Percentiles rank a stretch among this genome's conserved stretches.
Conservation (phyloP, 495 filamentous ascomycete genomes). For the Parathielavia hyrcaniae region DNA sequence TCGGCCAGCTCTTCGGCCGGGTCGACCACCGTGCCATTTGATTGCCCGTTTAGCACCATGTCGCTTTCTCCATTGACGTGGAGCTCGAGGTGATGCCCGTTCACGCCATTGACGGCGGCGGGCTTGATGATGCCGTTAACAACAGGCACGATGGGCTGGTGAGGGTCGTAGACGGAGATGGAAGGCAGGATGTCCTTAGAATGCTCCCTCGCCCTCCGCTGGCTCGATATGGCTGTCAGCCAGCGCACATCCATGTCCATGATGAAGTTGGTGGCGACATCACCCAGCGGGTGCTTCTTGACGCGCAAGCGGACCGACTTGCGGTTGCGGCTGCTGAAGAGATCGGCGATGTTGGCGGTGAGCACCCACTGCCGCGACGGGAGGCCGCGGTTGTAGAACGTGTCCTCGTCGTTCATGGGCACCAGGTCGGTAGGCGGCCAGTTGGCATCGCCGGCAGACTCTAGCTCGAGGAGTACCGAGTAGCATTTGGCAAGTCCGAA, state of each 20-base stretch:
- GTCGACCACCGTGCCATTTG: conserved; percentile 12
- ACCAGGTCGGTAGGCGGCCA: conserved; percentile 47
- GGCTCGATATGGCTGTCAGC: conserved; percentile 32
- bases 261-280: conserved; percentile 33
- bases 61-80: conserved; percentile 26
- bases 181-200: conserved; percentile 29
- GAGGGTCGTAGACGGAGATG: conserved; percentile 27
- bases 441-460: conserved; percentile 39
- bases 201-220: conserved; percentile 18
- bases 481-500: conserved; percentile 44
- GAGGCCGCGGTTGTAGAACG: conserved; percentile 22
- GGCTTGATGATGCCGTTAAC: conserved; percentile 27
- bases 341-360: conserved; percentile 35
- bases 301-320: conserved; percentile 35
- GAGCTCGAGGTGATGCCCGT: conserved; percentile 9
- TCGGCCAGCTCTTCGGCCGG: conserved; percentile 23
- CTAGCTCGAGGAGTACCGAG: conserved; percentile 41
- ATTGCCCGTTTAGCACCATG: conserved; percentile 23
- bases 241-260: conserved; percentile 47
- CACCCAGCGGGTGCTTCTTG: conserved; percentile 29
- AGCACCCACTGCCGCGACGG: conserved; percentile 37
- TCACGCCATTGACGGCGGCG: conserved; percentile 22
- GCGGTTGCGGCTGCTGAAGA: conserved; percentile 36
- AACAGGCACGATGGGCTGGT: conserved; percentile 28
- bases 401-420: conserved; percentile 26